These are phyloP conservation scores for Cryphonectria carpinicola DNA, from an alignment of 2,329 filamentous ascomycete genomes.

Conservation along the genomic window DNA sequence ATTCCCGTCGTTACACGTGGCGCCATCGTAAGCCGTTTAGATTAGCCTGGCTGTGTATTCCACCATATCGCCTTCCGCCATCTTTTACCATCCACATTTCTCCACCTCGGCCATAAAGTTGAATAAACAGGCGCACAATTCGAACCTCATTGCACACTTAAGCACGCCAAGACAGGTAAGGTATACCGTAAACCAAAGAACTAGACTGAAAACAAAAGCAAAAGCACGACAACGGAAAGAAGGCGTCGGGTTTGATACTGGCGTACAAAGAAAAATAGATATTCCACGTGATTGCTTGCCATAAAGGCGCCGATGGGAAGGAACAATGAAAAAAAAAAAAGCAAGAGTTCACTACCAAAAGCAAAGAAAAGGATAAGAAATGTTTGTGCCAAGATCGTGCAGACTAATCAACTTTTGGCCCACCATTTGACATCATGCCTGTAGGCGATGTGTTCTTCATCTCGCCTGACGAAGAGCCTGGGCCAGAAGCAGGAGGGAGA, in stretches of 20 bases:
- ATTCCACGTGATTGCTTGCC: not conserved
- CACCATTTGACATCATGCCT: conserved; percentile 27
- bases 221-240: conserved; percentile 11
- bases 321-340: not conserved
- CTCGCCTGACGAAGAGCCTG: conserved; percentile 52
- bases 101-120: not conserved
- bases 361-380: not conserved
- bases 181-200: conserved; percentile 18
- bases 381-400: not conserved
- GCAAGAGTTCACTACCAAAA: not conserved
- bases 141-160: conserved; percentile 11
- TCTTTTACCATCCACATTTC: not conserved
- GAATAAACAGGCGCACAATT: not conserved
- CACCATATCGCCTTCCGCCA: not conserved
- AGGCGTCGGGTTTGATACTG: not conserved
- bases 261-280: not conserved
- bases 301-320: not conserved
- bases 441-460: conserved; percentile 57
- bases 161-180: conserved; percentile 23
- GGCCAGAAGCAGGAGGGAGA: conserved; percentile 42
- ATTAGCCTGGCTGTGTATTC: not conserved
- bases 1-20: not conserved
- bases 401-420: conserved; percentile 24
- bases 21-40: not conserved
- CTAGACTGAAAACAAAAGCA: not conserved